Percentiles rank a stretch among this genome's conserved stretches.
These are phyloP conservation scores for Striga asiatica DNA, from an alignment of 257 asterid species.

Conservation along the genomic window DNA sequence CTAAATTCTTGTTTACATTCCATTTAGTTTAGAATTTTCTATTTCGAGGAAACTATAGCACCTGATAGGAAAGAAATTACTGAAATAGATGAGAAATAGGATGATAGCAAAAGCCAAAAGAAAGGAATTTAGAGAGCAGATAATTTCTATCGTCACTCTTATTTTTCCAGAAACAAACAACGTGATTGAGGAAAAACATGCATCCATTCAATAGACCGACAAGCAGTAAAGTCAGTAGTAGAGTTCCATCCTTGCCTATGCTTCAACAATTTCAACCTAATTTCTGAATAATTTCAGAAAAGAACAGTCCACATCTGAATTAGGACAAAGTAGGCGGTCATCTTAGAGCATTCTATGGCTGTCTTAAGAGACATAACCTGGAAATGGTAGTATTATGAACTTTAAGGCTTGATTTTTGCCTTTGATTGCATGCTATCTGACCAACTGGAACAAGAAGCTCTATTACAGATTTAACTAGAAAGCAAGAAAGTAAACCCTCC, in stretches of 20 bases:
- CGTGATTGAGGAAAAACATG: no score
- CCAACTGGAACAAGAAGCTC: neutral
- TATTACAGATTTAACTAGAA: neutral
- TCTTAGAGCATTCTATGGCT: neutral
- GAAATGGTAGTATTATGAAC: no score
- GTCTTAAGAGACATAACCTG: neutral
- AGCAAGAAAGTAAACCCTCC: neutral
- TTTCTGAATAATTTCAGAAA: neutral
- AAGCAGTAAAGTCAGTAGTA: no score
- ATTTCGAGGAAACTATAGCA: neutral
- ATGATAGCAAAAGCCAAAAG: no score
- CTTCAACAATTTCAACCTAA: neutral
- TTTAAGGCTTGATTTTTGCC: no score
- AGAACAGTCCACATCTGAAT: neutral
- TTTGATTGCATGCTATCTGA: no score
- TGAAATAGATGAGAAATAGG: no score
- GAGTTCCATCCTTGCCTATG: no score
- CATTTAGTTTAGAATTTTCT: neutral
- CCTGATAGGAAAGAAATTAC: neutral
- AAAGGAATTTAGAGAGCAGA: no score
- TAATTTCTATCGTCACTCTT: no score
- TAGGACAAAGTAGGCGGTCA: neutral
- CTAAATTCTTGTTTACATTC: neutral
- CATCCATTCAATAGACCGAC: no score
- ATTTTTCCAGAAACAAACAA: no score